phyloP scores from a whole-genome alignment of 371 early-diverging fungal species.

The Capillidium heterosporum region DNA sequence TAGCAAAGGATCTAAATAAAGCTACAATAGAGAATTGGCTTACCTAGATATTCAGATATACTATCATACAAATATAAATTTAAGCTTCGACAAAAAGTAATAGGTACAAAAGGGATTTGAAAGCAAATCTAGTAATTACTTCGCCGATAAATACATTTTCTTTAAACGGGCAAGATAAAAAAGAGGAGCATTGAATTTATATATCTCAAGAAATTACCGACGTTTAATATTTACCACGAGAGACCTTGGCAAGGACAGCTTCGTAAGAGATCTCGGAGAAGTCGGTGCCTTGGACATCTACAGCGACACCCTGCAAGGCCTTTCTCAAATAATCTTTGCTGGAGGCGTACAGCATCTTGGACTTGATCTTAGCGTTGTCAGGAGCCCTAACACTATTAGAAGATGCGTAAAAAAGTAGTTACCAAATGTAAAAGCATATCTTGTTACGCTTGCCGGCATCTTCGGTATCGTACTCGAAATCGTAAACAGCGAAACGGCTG shows the following conservation, averaged over 20 bases:
- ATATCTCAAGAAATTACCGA: too few relatives aligned
- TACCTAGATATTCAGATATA: too few relatives aligned
- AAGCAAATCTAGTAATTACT: too few relatives aligned
- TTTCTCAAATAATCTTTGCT: slow-evolving; percentile 68
- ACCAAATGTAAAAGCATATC: slow-evolving; percentile 43
- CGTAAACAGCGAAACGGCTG: slow-evolving; percentile 71
- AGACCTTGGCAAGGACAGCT: slow-evolving; percentile 55
- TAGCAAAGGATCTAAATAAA: too few relatives aligned
- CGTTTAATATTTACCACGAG: slow-evolving; percentile 12
- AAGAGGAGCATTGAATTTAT: too few relatives aligned
- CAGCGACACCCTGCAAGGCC: slow-evolving; percentile 48
- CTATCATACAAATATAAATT: too few relatives aligned
- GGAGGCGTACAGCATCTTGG: slow-evolving; percentile 87
- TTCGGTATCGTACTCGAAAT: slow-evolving; percentile 48
- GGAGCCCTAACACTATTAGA: slow-evolving; percentile 42
- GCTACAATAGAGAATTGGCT: too few relatives aligned
- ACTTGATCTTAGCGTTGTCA: slow-evolving; percentile 49
- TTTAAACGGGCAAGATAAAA: too few relatives aligned
- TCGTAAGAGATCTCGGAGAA: slow-evolving; percentile 48
- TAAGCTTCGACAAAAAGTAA: too few relatives aligned
- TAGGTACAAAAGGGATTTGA: too few relatives aligned
- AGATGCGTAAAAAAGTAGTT: slow-evolving; percentile 7
- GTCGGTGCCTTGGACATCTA: slow-evolving; percentile 76
- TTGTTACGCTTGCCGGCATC: slow-evolving; percentile 57
- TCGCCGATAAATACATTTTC: too few relatives aligned